These are phyloP conservation scores for Dimocarpus longan DNA, from an alignment of 345 rosid species.

Conservation along the genomic window DNA sequence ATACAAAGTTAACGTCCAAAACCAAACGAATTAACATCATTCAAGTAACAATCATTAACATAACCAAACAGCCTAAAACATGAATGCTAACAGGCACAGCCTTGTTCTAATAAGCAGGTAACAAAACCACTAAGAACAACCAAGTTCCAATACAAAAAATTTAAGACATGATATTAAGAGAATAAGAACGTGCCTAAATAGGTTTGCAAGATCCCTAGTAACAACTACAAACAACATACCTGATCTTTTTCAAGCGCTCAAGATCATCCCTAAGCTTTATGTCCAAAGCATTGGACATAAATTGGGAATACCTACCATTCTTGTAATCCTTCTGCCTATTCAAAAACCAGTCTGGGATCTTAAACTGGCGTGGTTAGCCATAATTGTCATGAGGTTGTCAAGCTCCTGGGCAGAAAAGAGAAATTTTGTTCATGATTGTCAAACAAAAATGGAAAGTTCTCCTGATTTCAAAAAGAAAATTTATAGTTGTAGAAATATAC, in stretches of 20 bases:
- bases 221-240: too few species aligned
- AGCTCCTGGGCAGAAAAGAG: too few species aligned
- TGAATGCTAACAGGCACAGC: background rate
- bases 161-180: background rate
- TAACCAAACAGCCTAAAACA: background rate
- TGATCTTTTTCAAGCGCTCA: too few species aligned
- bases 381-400: constrained; percentile 39
- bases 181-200: background rate
- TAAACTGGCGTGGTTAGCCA: constrained; percentile 47
- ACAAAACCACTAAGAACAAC: background rate
- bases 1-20: background rate
- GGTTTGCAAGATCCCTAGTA: background rate
- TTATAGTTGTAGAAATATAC: too few species aligned
- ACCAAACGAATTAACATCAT: too few species aligned
- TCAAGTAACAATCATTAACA: background rate
- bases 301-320: too few species aligned
- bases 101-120: background rate
- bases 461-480: too few species aligned
- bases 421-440: too few species aligned
- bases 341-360: constrained; percentile 48
- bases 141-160: background rate
- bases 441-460: too few species aligned
- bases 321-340: too few species aligned
- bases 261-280: too few species aligned
- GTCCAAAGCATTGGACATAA: too few species aligned